A percentile compares a stretch with the other conserved stretches of the same genome.
These are phyloP conservation scores for Solanum hybrid DNA, from an alignment of 305 asterid genomes.

Conservation along the genomic window DNA sequence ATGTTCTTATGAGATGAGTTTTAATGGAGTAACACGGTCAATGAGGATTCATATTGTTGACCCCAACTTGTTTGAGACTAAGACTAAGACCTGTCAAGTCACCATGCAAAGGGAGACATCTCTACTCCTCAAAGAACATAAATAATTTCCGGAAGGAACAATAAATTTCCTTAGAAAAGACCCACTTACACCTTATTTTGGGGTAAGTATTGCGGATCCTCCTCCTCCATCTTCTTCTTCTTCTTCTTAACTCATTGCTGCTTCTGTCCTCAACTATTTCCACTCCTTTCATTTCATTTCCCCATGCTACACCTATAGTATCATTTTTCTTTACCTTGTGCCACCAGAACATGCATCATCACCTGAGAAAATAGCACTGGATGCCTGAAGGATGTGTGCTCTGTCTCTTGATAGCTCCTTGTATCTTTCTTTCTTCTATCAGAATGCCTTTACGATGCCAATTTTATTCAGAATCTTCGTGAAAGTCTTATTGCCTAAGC, in stretches of 20 bases:
- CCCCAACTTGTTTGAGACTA: background rate
- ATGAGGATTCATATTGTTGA: background rate
- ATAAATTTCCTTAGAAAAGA: background rate
- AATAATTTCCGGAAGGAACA: background rate
- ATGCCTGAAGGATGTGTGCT: background rate
- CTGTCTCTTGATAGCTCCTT: background rate
- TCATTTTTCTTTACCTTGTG: background rate
- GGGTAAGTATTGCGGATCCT: too few species aligned
- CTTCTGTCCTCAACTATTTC: background rate
- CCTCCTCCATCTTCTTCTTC: background rate
- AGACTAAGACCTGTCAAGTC: background rate
- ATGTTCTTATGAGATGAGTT: background rate
- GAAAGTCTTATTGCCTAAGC: background rate
- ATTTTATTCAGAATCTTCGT: background rate
- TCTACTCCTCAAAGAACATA: background rate
- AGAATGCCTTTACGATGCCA: background rate
- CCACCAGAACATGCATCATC: background rate
- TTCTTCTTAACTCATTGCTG: background rate
- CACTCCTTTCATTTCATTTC: background rate
- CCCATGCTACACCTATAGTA: background rate
- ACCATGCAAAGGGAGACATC: background rate
- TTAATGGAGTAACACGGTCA: background rate
- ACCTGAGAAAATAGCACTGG: background rate
- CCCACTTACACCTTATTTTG: background rate
- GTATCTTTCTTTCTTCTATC: background rate